Percentiles rank a stretch among this genome's conserved stretches.
These are phyloP conservation scores for Marasmius fiardii DNA, from an alignment of 1,284 basidiomycete species.

Conservation along the genomic window DNA sequence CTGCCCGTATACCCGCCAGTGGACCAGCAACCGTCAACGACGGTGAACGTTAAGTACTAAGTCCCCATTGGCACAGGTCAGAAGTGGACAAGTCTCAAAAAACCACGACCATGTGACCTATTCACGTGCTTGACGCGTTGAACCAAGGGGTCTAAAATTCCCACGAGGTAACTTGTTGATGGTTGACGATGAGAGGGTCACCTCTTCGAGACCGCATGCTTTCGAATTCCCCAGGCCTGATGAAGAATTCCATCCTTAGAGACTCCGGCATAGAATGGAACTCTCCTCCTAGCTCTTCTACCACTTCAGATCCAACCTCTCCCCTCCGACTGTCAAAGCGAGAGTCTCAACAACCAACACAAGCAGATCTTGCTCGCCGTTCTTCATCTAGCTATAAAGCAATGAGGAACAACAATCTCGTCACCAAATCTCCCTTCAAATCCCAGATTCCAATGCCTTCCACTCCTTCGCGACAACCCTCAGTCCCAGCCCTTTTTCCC, in stretches of 20 bases:
- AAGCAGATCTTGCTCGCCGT: conserved; percentile 54
- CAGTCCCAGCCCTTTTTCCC: conserved; percentile 32
- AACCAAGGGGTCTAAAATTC: not conserved
- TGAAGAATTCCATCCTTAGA: conserved; percentile 58
- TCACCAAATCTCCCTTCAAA: conserved; percentile 90
- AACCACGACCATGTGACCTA: not conserved
- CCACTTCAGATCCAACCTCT: conserved; percentile 38
- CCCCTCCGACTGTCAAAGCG: conserved; percentile 74
- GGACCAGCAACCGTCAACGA: not conserved
- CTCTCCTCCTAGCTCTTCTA: conserved; percentile 32
- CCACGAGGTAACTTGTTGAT: conserved; percentile 3
- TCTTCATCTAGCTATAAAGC: conserved; percentile 83
- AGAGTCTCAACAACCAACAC: conserved; percentile 43
- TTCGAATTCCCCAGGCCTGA: conserved; percentile 60
- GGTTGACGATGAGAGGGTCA: conserved; percentile 17
- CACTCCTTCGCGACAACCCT: conserved; percentile 29
- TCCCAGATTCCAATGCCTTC: conserved; percentile 50
- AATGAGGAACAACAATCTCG: conserved; percentile 77
- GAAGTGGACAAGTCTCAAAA: not conserved
- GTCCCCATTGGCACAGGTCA: not conserved
- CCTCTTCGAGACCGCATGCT: conserved; percentile 59
- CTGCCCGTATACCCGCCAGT: too few relatives aligned
- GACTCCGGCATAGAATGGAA: conserved; percentile 59
- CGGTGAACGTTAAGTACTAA: not conserved
- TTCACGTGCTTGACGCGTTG: not conserved